Percentiles rank a stretch among this genome's conserved stretches.
phyloP scores from a whole-genome alignment of 116 monocot species.

The Trichopus zeylanicus region DNA sequence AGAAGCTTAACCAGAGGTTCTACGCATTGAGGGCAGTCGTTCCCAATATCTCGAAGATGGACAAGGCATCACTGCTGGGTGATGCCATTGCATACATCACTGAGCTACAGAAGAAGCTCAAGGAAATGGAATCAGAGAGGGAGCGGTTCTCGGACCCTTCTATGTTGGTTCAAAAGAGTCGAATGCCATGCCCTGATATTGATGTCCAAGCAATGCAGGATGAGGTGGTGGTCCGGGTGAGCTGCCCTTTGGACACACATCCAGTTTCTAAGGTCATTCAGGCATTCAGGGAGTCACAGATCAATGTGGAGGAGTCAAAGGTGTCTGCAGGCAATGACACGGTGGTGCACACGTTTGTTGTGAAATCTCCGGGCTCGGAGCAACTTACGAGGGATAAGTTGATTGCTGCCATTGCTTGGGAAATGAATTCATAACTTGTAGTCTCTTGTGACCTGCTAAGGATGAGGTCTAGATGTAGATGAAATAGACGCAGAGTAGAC shows the following conservation, averaged over 20 bases:
- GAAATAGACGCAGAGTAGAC: constrained; percentile 2
- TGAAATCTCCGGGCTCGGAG: constrained; percentile 40
- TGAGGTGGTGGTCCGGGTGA: constrained; percentile 55
- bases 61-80: constrained; percentile 70
- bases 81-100: constrained; percentile 72
- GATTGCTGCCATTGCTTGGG: constrained; percentile 37
- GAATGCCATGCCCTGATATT: constrained; percentile 16
- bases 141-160: constrained; percentile 12
- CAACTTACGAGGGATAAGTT: constrained; percentile 51
- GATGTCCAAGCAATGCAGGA: constrained; percentile 36
- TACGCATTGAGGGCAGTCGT: constrained; percentile 66
- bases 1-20: constrained; percentile 86
- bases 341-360: constrained; percentile 60
- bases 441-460: no score
- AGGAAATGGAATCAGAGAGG: constrained; percentile 56
- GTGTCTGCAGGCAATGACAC: constrained; percentile 23
- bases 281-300: constrained; percentile 44
- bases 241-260: constrained; percentile 52
- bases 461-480: constrained; percentile 4
- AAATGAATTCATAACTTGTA: constrained; percentile 19
- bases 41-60: constrained; percentile 85
- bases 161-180: constrained; percentile 1
- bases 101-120: constrained; percentile 59
- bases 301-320: constrained; percentile 46
- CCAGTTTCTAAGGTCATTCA: constrained; percentile 48